Base-by-base conservation (phyloP, 768 basidiomycete species). In the Termitomyces sp. region DNA sequence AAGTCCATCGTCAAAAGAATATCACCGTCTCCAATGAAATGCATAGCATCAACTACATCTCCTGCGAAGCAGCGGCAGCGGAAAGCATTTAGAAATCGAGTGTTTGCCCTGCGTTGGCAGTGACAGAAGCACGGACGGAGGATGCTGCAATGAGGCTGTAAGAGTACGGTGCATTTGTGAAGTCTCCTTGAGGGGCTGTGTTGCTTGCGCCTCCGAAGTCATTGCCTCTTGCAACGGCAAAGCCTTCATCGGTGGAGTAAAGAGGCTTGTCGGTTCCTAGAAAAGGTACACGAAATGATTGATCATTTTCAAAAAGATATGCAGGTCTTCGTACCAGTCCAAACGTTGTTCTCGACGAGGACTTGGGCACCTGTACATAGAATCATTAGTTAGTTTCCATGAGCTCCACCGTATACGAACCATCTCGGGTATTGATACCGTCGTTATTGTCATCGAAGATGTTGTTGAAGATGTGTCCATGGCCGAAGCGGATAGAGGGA, bases 261-360 rank as follows among this genome's bases (percentile, higher is more conserved):
- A 78, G 56, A 18, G 76, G 72, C 66, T 77, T 72, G 60, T 69
- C 63, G 39, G 71, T 71, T 46, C 71, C 65, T 68, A 29, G 12
- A 42, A 34, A 43, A 22, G 22, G 22, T n/a, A 32, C 34, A 22
- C 12, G 16, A 26, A 22, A 42, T 53, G 10, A 55, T 29, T 8
- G 16, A 41, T 9, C 10, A 22, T 32, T n/a, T 10, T 22, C 29
- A 4, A 39, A 22, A 16, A 8, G 24, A 37, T n/a, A 31, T 24
- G 20, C 20, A 5, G 20, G 26, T 46, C 34, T n/a, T 44, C 64
- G n/a, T 64, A 68, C 71, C 74, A 27, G 69, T 73, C 72, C 71
- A 78, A 24, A 78, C 73, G 59, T 79, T 79, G 71, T 77, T 77
- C 63, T 79, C 76, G 52, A 78, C 75, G 29, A 79, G 71, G 51